Conservation (phyloP, 2,329 filamentous ascomycete species). For the Colletotrichum australisinense region DNA sequence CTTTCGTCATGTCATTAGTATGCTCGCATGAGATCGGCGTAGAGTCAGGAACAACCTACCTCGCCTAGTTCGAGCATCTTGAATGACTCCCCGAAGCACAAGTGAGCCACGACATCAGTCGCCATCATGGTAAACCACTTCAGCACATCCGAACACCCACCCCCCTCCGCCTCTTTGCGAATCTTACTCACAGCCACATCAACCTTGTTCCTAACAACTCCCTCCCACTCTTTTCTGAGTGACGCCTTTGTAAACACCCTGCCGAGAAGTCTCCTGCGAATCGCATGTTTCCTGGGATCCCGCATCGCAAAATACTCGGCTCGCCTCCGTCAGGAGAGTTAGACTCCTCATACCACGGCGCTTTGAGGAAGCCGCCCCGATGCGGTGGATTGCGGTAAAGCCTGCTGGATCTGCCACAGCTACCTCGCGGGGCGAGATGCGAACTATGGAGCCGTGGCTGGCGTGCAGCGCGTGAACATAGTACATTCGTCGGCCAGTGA, state of each 20-base stretch:
- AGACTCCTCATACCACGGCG: slow-evolving; percentile 19
- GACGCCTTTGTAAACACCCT: slow-evolving; percentile 51
- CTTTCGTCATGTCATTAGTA: background rate
- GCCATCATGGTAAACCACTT: slow-evolving; percentile 67
- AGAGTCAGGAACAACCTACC: background rate
- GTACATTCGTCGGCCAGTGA: slow-evolving; percentile 21
- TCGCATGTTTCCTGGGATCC: slow-evolving; percentile 17
- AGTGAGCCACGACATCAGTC: slow-evolving; percentile 64
- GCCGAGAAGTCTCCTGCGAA: slow-evolving; percentile 52
- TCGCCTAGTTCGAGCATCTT: slow-evolving; percentile 55
- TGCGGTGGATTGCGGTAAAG: slow-evolving; percentile 23
- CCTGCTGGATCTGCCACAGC: slow-evolving; percentile 6
- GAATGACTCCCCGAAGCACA: slow-evolving; percentile 67
- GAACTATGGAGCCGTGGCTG: slow-evolving; percentile 15
- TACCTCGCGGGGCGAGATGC: slow-evolving; percentile 27
- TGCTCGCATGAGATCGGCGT: background rate
- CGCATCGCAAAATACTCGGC: slow-evolving; percentile 20
- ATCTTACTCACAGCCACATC: slow-evolving; percentile 56
- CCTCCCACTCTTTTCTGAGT: slow-evolving; percentile 44
- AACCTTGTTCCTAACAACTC: slow-evolving; percentile 48
- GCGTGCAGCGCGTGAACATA: slow-evolving; percentile 26
- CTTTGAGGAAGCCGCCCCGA: slow-evolving; percentile 26
- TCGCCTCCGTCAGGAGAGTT: slow-evolving; percentile 19
- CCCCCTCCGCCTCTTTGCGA: slow-evolving; percentile 50
- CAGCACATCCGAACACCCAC: slow-evolving; percentile 55